Conservation (phyloP, 2,329 filamentous ascomycete species). For the Colletotrichum camelliae region DNA sequence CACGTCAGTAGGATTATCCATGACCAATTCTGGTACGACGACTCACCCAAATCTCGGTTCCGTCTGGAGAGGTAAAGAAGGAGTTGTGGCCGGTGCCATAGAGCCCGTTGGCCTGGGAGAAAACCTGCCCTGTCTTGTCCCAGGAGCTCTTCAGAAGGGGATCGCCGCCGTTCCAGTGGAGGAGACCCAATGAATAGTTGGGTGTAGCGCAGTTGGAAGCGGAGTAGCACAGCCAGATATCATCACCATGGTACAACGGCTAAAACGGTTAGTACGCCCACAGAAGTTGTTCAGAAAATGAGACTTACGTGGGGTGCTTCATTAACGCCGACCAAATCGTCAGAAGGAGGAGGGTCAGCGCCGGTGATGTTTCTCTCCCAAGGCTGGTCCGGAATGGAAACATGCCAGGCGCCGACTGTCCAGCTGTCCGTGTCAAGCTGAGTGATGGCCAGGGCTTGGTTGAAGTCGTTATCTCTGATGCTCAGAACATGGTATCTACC, state of each 20-base stretch:
- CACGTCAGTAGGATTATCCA: background rate
- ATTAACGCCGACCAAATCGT: background rate
- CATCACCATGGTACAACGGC: background rate
- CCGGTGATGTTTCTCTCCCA: background rate
- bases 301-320: background rate
- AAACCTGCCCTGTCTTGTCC: background rate
- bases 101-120: background rate
- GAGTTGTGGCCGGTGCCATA: background rate
- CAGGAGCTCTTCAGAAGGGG: background rate
- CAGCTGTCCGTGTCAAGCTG: background rate
- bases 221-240: background rate
- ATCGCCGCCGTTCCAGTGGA: background rate
- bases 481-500: background rate
- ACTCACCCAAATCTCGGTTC: background rate
- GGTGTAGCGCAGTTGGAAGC: background rate
- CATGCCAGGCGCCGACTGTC: background rate
- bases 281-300: too few relatives aligned
- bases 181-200: background rate
- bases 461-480: background rate
- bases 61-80: background rate
- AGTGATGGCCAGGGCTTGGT: background rate
- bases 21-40: fast-evolving
- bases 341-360: background rate
- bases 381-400: background rate
- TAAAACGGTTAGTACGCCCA: too few relatives aligned